These are phyloP conservation scores for Taxawa tesnikishii DNA, from an alignment of 2,329 filamentous ascomycete species.

Conservation along the genomic window DNA sequence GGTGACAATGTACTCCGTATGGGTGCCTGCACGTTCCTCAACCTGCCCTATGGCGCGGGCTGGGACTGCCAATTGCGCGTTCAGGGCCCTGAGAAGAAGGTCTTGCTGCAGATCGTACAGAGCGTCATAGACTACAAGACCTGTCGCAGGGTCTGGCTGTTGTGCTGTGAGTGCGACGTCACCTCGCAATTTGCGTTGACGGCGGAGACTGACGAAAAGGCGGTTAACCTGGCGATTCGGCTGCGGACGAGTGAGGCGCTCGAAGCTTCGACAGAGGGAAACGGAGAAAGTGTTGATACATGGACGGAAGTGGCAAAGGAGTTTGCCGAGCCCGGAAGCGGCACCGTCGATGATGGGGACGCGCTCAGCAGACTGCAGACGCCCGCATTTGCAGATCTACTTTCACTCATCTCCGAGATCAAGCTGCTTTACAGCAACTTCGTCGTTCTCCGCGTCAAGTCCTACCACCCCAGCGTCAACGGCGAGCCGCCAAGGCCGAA, in stretches of 20 bases:
- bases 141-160: slow-evolving; percentile 11
- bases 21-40: slow-evolving; percentile 16
- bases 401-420: slow-evolving; percentile 3
- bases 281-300: neutral
- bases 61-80: slow-evolving; percentile 15
- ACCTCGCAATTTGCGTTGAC: slow-evolving; percentile 6
- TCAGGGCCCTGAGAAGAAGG: slow-evolving; percentile 5
- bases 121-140: slow-evolving; percentile 15
- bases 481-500: neutral
- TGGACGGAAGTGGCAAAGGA: neutral
- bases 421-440: slow-evolving; percentile 5
- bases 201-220: neutral
- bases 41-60: slow-evolving; percentile 15
- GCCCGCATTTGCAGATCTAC: slow-evolving; percentile 1
- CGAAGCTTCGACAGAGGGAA: too few relatives aligned
- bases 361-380: neutral
- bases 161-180: slow-evolving; percentile 17
- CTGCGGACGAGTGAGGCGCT: too few relatives aligned
- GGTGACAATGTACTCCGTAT: slow-evolving; percentile 10
- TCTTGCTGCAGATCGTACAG: slow-evolving; percentile 16
- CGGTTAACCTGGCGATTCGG: too few relatives aligned
- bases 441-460: slow-evolving; percentile 1
- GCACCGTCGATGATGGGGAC: neutral
- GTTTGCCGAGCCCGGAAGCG: neutral
- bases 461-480: slow-evolving; percentile 2